Percentiles rank a stretch among this genome's conserved stretches.
phyloP scores from a whole-genome alignment of 768 basidiomycete genomes.

The Nidula microcarpa region DNA sequence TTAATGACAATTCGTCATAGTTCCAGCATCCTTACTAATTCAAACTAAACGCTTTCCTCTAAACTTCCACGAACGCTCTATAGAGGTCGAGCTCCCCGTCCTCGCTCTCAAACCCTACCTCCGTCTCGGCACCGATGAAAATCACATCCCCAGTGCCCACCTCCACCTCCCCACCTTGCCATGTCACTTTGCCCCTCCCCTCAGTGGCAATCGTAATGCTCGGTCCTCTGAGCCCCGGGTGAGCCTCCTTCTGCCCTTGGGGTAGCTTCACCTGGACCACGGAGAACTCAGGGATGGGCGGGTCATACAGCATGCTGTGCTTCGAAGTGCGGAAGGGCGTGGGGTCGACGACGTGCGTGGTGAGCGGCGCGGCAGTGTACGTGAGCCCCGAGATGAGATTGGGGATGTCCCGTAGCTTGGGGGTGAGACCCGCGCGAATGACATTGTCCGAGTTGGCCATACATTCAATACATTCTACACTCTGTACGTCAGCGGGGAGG shows the following conservation, averaged over 20 bases:
- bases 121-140: slow-evolving; percentile 75
- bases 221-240: slow-evolving; percentile 73
- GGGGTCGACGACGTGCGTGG: slow-evolving; percentile 69
- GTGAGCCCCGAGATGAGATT: slow-evolving; percentile 88
- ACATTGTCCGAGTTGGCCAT: slow-evolving; percentile 99
- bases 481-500: background rate
- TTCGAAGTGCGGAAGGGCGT: slow-evolving; percentile 30
- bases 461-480: slow-evolving; percentile 91
- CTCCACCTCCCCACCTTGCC: slow-evolving; percentile 38
- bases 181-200: slow-evolving; percentile 57
- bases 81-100: slow-evolving; percentile 48
- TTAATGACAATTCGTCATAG: too few relatives aligned
- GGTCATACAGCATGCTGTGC: slow-evolving; percentile 66
- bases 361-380: slow-evolving; percentile 68
- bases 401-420: slow-evolving; percentile 91
- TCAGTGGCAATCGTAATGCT: slow-evolving; percentile 78
- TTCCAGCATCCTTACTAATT: too few relatives aligned
- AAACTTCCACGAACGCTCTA: slow-evolving; percentile 62
- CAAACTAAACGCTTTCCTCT: background rate
- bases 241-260: slow-evolving; percentile 44
- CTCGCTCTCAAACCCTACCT: slow-evolving; percentile 42
- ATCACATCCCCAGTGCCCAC: slow-evolving; percentile 70
- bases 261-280: slow-evolving; percentile 64
- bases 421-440: slow-evolving; percentile 96
- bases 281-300: slow-evolving; percentile 91